These are phyloP conservation scores for Aspergillus sp. DNA, from an alignment of 2,329 filamentous ascomycete genomes.

Conservation along the genomic window DNA sequence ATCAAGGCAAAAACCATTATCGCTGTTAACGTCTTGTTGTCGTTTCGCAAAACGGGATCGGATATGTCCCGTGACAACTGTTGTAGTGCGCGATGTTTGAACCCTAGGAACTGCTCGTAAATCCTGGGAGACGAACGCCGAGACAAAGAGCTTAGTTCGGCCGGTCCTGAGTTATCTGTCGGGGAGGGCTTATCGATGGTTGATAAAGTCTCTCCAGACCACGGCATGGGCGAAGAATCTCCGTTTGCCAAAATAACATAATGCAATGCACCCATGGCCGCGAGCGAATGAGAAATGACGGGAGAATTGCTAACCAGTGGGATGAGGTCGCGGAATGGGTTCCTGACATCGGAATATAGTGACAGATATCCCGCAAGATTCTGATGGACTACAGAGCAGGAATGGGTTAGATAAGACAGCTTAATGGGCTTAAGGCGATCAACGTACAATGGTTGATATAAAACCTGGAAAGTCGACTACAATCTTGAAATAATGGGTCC, in stretches of 20 bases:
- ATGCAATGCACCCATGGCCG: conserved; percentile 51
- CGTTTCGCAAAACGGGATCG: conserved; percentile 33
- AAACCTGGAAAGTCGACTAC: conserved; percentile 44
- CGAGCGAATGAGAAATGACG: conserved; percentile 47
- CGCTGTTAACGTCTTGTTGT: conserved; percentile 46
- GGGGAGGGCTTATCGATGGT: conserved; percentile 20
- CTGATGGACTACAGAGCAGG: conserved; percentile 30
- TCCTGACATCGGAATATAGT: conserved; percentile 47
- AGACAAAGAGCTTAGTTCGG: conserved; percentile 32
- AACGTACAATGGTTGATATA: conserved; percentile 49
- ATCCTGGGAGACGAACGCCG: conserved; percentile 33
- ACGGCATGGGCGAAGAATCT: conserved; percentile 35
- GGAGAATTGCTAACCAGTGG: conserved; percentile 46
- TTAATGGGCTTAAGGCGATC: not conserved
- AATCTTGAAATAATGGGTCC: conserved; percentile 50
- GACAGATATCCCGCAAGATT: conserved; percentile 47
- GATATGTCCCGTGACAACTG: conserved; percentile 38
- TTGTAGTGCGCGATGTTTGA: conserved; percentile 50
- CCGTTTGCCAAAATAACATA: conserved; percentile 42
- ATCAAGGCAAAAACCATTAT: conserved; percentile 52
- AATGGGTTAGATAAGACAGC: conserved; percentile 17
- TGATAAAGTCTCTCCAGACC: conserved; percentile 24
- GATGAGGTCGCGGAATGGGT: conserved; percentile 51
- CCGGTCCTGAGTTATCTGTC: conserved; percentile 27
- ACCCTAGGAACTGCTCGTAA: conserved; percentile 44